These are phyloP conservation scores for Trichoderma pleuroti DNA, from an alignment of 2,329 filamentous ascomycete genomes.

Conservation along the genomic window DNA sequence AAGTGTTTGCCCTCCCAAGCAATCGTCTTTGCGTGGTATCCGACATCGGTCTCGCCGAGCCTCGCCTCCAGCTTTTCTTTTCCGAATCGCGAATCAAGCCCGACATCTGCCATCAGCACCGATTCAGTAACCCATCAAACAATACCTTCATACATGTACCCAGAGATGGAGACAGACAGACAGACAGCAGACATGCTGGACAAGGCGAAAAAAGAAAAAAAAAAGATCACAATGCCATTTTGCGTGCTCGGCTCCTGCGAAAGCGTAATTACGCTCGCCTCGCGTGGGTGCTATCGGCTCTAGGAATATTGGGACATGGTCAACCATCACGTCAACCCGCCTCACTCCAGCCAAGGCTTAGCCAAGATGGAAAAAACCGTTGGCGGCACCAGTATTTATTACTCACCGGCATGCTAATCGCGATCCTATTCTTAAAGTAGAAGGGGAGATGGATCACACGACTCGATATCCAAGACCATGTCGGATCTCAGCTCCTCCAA, in stretches of 20 bases:
- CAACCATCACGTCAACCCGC: not conserved
- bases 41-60: not conserved
- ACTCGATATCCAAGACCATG: not conserved
- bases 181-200: not conserved
- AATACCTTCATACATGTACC: no score
- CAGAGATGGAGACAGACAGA: not conserved
- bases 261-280: not conserved
- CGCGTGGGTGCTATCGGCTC: not conserved
- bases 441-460: conserved; percentile 2
- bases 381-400: not conserved
- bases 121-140: not conserved
- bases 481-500: not conserved
- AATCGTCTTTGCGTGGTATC: not conserved
- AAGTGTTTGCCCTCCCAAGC: not conserved
- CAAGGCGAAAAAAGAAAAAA: not conserved
- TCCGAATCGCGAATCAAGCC: not conserved
- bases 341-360: not conserved
- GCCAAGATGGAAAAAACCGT: not conserved
- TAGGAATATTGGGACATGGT: not conserved
- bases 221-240: not conserved
- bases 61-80: not conserved
- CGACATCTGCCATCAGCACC: not conserved
- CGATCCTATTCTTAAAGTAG: not conserved
- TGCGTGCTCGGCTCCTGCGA: not conserved
- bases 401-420: not conserved